Base-by-base conservation (phyloP, 2,329 filamentous ascomycete species). In the Sarocladiaceae sp. region DNA sequence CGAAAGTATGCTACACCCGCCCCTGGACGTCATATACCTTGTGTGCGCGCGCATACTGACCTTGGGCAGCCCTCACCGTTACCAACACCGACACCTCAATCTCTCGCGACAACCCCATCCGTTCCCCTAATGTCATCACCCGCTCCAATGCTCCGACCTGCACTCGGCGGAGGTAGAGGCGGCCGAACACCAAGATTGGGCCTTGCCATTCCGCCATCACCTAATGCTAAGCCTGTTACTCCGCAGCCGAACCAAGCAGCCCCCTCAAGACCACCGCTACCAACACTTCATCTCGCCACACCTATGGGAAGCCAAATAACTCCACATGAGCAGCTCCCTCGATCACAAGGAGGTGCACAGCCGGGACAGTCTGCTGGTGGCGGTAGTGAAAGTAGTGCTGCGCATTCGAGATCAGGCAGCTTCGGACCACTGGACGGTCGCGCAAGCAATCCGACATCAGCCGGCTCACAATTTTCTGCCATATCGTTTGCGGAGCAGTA, bases 181-280 rank as follows among this genome's bases (percentile, higher is more conserved):
- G 81, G 79, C 48, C 76, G 85, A 51, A 74, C 84, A 44, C 88
- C 88, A 21, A 82, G 85, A 55, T 76, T 97, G 47, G 91, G 89
- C 34, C 78, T 97, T 46, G 87, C 90, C 35, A 97, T 97, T 47
- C 91, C 91, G 29, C 82, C 86, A 1, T 95, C 88, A 27, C 87
- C 88, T 40, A 91, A 81, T 66, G 83, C 74, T 50, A 88, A 90
- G 63, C 82, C 90, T 2, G 80, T 93, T 43, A 78, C 76, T 53
- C 73, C 71, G 53, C 64, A 53, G 11, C 44, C 50, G 6, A 49
- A 44, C 15, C 62, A 49, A 51, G 57, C 58, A 54, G 60, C 56
- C 55, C 58, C 55, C 4, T 55, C 62, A 20, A 59, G 65, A 45
- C 64, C 87, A 19, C 69, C 80, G 19, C 79, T 86, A 21, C 89